Evolutionary conservation across 1,284 basidiomycete genomes (phyloP), one percentile per base, ranked within the genome.

Genomic region (Xanthoconium separans): DNA sequence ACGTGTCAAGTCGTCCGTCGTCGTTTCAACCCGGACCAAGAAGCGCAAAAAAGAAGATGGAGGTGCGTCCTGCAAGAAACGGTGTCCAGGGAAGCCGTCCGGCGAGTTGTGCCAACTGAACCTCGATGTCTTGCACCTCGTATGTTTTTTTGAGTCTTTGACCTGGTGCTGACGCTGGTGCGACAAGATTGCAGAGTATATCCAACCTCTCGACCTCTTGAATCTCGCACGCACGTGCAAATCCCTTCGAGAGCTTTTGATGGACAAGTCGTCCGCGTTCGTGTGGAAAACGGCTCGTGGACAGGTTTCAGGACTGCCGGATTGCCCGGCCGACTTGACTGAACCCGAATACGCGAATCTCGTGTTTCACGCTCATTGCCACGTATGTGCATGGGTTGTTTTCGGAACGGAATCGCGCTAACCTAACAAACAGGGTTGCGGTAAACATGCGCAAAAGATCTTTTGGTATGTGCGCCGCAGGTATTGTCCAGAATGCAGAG

Each of bases 261-360:
- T 68, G 57, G 41, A 54, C 24, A 57, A 46, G 29, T 52, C 57
- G 2, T 59, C 65, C 1, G 39, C 31, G 8, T 58, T 58, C 29
- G 41, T 63, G 1, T 68, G 68, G 68, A n/a, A 63, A 55, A 44
- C 34, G 0, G 45, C 53, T 6, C 60, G 60, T 1, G 13, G 41
- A 3, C 47, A 54, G 16, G 22, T 60, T 5, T 4, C 33, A 6
- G 45, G 37, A 2, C 30, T 63, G 4, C 64, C 61, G 0, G 49
- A 54, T 6, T 64, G 64, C 30, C 70, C 73, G 6, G 45, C 54
- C n/a, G n/a, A 73, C 50, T 44, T 73, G 27, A 68, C 60, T 5
- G 73, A 75, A 47, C 68, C 66, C 1, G 57, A 65, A 42, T 71
- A 67, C 30, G 66, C 65, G 2, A 24, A 24, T n/a, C n/a, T n/a